Evolutionary conservation across 2,329 filamentous ascomycete species (phyloP), one percentile per base, ranked within the genome.

Genomic region (Sporothrix phasma): DNA sequence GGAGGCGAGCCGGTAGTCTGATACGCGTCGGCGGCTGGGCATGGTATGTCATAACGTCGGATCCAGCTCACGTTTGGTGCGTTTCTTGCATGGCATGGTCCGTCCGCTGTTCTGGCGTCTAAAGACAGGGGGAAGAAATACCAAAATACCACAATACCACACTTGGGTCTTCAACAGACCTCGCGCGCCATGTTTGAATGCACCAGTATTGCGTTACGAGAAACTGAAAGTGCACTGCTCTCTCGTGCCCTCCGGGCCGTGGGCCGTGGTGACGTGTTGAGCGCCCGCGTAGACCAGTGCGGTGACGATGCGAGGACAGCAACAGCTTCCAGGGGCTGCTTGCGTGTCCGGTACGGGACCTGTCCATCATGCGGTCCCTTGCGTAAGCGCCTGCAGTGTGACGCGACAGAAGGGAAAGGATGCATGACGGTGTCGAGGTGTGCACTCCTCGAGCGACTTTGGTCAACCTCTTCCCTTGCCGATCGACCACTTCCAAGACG

Each of bases 1-100:
- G 70, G 81, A 84, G 69, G 78, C 75, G 13, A 49, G 51, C n/a
- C n/a, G 59, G 24, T 65, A 65, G 47, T n/a, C n/a, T n/a, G n/a
- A n/a, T n/a, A n/a, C n/a, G n/a, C n/a, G n/a, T n/a, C n/a, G n/a
- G n/a, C n/a, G n/a, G n/a, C n/a, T n/a, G n/a, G n/a, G n/a, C n/a
- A n/a, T n/a, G n/a, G n/a, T n/a, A n/a, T n/a, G n/a, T n/a, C n/a
- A n/a, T n/a, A n/a, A n/a, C n/a, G n/a, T n/a, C n/a, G n/a, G n/a
- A n/a, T n/a, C n/a, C n/a, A n/a, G n/a, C n/a, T n/a, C n/a, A n/a
- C n/a, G 10, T 47, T 31, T 29, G 7, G 15, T 41, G 13, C 29
- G 1, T 15, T 34, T 64, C 10, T 37, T 29, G 41, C 59, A 34
- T 41, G 54, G 37, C 37, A 29, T 43, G 43, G 3, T 19, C n/a